Conservation (phyloP, 2,329 filamentous ascomycete species). For the Keithomyces neogunnii region DNA sequence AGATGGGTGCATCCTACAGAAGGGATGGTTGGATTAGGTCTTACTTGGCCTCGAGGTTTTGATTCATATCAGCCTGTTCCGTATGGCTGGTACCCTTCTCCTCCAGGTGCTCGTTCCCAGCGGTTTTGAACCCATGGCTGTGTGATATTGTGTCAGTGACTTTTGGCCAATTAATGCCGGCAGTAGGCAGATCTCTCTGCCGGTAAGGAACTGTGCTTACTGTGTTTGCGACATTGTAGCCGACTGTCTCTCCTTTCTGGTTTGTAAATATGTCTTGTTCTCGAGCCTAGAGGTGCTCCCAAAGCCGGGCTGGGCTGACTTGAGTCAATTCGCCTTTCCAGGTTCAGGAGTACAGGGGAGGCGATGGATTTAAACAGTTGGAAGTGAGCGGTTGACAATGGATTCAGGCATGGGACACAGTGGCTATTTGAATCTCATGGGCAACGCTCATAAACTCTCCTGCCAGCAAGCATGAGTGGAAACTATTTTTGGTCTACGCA, state of each 20-base stretch:
- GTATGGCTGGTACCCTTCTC: constrained; percentile 17
- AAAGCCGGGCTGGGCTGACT: neutral
- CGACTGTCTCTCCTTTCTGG: neutral
- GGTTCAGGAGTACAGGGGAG: constrained; percentile 7
- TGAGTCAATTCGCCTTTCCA: neutral
- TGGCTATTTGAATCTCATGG: constrained; percentile 8
- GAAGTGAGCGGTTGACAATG: constrained; percentile 4
- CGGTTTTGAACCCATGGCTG: constrained; percentile 11
- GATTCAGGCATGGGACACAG: constrained; percentile 9
- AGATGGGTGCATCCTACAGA: neutral
- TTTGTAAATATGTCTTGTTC: neutral
- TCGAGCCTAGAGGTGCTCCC: neutral
- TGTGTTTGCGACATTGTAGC: constrained; percentile 15
- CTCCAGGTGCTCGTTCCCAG: constrained; percentile 13
- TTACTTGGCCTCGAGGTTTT: constrained; percentile 35
- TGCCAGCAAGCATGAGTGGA: neutral
- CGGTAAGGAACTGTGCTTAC: constrained; percentile 7
- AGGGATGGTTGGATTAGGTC: constrained; percentile 6
- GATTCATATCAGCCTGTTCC: constrained; percentile 27
- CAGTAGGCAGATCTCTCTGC: neutral
- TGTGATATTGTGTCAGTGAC: neutral
- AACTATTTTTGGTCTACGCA: neutral
- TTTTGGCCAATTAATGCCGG: neutral
- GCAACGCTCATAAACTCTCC: neutral
- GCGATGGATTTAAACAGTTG: constrained; percentile 6